Base-by-base conservation (phyloP, 306 rosid species). In the Vigna mungo region DNA sequence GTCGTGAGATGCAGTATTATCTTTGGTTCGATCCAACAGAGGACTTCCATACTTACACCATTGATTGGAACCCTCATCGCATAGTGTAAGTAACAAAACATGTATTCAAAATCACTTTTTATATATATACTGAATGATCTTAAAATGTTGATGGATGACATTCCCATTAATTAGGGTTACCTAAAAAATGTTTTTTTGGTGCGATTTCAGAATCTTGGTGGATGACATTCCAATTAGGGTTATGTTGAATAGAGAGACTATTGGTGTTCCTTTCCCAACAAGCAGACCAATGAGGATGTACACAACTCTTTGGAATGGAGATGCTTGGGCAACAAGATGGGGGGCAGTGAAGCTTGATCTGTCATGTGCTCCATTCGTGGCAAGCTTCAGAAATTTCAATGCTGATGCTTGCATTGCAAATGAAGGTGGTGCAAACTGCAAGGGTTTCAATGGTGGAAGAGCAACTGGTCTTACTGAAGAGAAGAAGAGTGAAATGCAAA, bases 281-380 rank as follows among this genome's bases (percentile, higher is more conserved):
- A 65, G 11, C 17, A 68, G 69, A 75, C 80, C 86, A 14, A 85
- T 85, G 88, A 85, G 69, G 60, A 8, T 82, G 4, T 82, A 70
- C 84, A 21, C 82, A 3, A 85, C 88, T 13, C 82, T 85, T 10
- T 85, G 88, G 88, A 85, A 85, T 79, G 88, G 88, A 58, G 88
- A 85, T 59, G 49, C 88, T 1, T 85, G 88, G 88, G 88, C 88
- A 39, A 85, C 88, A 43, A 82, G 88, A 66, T 85, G 88, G 88
- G 88, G 88, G 0, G 77, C 83, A 9, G 88, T 85, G 47, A 85
- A 85, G 61, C 63, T 85, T 0, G 88, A 85, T 64, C 1, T 71
- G 47, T 64, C 86, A 47, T 56, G 79, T 16, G 88, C 88, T 32
- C 88, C 88, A 7, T 85, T 85, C 15, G 51, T 85, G 2, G 88